Evolutionary conservation across 1,139 yeast species (phyloP).

Genomic region (Suhomyces atakaporum): DNA sequence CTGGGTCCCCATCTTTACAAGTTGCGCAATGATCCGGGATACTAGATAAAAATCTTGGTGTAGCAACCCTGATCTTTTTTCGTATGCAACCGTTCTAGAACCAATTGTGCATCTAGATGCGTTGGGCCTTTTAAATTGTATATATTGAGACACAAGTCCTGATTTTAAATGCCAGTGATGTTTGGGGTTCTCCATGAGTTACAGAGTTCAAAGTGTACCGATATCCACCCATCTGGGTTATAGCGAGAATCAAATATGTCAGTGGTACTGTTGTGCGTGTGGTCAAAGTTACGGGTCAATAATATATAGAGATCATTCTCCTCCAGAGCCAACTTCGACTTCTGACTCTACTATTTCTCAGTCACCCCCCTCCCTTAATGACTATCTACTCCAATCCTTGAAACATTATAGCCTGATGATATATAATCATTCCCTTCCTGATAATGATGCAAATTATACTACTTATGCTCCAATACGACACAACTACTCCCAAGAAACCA

Average conservation of each 20-base stretch:
- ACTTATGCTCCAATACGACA: conserved; percentile 4
- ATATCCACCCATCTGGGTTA: conserved; percentile 4
- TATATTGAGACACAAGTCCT: conserved; percentile 4
- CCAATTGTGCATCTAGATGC: conserved; percentile 6
- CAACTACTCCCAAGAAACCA: neutral
- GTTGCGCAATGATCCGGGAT: conserved; percentile 4
- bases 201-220: conserved; percentile 8
- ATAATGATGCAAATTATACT: conserved; percentile 4
- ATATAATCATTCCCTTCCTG: conserved; percentile 15
- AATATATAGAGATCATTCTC: conserved; percentile 26
- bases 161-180: conserved; percentile 5
- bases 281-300: conserved; percentile 53
- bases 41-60: conserved; percentile 6
- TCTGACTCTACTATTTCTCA: conserved; percentile 2
- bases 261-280: conserved; percentile 57
- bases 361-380: conserved; percentile 8
- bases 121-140: too few relatives aligned
- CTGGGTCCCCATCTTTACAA: neutral
- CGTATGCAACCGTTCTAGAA: conserved; percentile 10
- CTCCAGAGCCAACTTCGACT: conserved; percentile 1
- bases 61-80: conserved; percentile 9
- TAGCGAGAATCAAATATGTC: conserved; percentile 42
- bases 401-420: conserved; percentile 35
- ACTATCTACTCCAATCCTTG: conserved; percentile 19
- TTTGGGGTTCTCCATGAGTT: conserved; percentile 8